Base-by-base conservation (phyloP, 2,329 filamentous ascomycete genomes). In the Domatiomyces globalis region DNA sequence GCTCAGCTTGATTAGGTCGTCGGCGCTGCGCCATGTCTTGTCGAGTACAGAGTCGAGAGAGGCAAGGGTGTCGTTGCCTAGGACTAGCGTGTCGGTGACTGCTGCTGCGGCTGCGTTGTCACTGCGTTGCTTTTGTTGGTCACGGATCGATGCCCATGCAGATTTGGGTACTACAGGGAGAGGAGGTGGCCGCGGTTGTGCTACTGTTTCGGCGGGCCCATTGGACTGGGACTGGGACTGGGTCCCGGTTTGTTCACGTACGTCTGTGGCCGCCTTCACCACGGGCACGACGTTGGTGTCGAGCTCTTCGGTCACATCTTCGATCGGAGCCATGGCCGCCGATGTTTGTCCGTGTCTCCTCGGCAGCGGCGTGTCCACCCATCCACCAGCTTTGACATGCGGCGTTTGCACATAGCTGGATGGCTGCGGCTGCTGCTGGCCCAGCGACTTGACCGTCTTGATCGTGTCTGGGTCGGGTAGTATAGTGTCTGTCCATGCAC, bases 401-500 rank as follows among this genome's bases (percentile, higher is more conserved):
- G 60, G 60, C n/a, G 60, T 62, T 50, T 61, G 56, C 17, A 51
- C 45, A 47, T 57, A 58, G n/a, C 48, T 53, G 2, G 54, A 36
- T 15, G 43, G 10, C 33, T 48, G 51, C n/a, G 42, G 47, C 10
- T 50, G 49, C 33, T 39, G 45, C 20, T 47, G 20, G 9, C 20
- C 20, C 45, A 7, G 15, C 27, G 45, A 4, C 36, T 52, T 61
- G 27, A 46, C 47, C 1, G 58, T 56, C 49, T 58, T 61, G 39
- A 59, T 47, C 1, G 60, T 62, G 42, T 70, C 68, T 15, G 45
- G 45, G 5, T 39, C 33, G 10, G 69, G 68, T 56, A 71, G 59
- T 2, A 71, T 70, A 1, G 71, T 73, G 56, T 73, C 70, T 33
- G 71, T 67, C 69, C 69, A 73, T 2, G 69, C 70, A 10, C 71